Conservation (phyloP, 164 flowering plant species). For the Protea cynaroides region DNA sequence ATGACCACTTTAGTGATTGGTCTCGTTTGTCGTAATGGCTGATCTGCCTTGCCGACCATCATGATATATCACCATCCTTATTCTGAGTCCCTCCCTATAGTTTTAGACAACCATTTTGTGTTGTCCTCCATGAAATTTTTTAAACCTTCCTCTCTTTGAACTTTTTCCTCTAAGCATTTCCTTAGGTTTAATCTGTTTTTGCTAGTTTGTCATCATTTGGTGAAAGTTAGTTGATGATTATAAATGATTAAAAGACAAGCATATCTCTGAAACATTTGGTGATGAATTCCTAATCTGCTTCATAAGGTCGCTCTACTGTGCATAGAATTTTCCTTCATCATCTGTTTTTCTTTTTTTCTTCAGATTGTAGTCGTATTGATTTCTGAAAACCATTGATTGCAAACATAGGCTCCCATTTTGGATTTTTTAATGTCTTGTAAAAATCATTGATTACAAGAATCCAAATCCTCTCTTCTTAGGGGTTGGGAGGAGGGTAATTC, state of each 20-base stretch:
- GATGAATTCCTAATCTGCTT: conserved; percentile 46
- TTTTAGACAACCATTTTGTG: too few species aligned
- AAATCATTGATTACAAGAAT: too few species aligned
- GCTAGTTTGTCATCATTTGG: neutral
- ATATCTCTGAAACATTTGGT: conserved; percentile 36
- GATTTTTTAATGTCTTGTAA: neutral
- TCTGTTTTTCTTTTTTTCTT: neutral
- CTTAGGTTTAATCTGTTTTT: neutral
- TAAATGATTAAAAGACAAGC: conserved; percentile 30
- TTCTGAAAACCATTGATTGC: conserved; percentile 20
- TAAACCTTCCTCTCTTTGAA: too few species aligned
- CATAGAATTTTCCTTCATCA: neutral
- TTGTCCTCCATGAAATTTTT: too few species aligned
- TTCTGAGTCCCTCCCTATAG: conserved; percentile 28
- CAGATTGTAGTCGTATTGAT: conserved; percentile 4
- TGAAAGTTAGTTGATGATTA: conserved; percentile 31
- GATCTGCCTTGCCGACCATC: conserved; percentile 24
- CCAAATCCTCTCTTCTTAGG: too few species aligned
- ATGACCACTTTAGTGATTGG: conserved; percentile 29
- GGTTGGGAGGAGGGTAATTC: too few species aligned
- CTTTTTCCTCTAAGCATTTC: neutral
- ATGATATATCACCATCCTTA: conserved; percentile 40
- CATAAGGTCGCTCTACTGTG: conserved; percentile 29
- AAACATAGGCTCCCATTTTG: conserved; percentile 4
- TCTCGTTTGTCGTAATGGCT: conserved; percentile 37